phyloP scores from a whole-genome alignment of 1,284 basidiomycete genomes.

The Sphaerobolus stellatus region DNA sequence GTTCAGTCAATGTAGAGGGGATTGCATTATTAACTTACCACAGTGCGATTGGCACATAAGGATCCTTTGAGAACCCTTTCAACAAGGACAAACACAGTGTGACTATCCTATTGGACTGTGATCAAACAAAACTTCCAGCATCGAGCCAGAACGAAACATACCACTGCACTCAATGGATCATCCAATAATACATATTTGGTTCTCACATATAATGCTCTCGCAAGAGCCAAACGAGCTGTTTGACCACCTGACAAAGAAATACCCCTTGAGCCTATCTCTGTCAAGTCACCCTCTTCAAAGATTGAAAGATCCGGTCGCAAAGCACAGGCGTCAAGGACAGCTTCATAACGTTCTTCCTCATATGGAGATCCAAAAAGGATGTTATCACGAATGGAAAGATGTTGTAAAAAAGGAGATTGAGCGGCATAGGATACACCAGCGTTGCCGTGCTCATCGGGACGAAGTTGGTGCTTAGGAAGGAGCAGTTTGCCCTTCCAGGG shows the following conservation, averaged over 20 bases:
- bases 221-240: not conserved
- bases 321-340: not conserved
- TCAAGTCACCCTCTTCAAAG: not conserved
- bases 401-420: not conserved
- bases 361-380: not conserved
- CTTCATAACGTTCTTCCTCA: not conserved
- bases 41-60: not conserved
- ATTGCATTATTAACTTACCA: no score
- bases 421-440: not conserved
- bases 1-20: no score
- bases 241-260: not conserved
- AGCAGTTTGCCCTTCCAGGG: not conserved
- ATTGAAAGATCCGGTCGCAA: not conserved
- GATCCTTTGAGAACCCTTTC: not conserved
- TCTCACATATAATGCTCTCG: not conserved
- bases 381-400: not conserved
- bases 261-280: no score
- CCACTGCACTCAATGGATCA: not conserved
- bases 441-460: not conserved
- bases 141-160: no score
- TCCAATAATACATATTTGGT: not conserved
- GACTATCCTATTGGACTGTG: conserved; percentile 24
- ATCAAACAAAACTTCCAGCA: not conserved
- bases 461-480: not conserved
- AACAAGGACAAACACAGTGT: not conserved